Conservation (phyloP, 169 alveolate species). For the Eimeria tenella region DNA sequence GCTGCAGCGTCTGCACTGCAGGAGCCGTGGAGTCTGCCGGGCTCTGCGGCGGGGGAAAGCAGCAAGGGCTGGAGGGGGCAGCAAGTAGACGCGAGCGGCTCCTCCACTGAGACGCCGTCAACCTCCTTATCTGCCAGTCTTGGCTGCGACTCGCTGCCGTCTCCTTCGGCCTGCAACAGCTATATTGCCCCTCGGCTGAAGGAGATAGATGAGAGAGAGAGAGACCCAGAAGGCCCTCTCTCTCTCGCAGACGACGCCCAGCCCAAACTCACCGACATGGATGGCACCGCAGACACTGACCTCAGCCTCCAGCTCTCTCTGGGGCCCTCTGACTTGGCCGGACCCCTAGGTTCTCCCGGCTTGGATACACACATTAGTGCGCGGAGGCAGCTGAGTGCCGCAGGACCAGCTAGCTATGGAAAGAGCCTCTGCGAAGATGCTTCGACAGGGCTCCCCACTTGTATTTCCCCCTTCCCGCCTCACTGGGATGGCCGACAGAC, state of each 20-base stretch:
- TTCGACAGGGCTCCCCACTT: not conserved
- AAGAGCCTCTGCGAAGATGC: not conserved
- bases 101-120: not conserved
- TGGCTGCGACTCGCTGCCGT: constrained; percentile 46
- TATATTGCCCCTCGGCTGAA: not conserved
- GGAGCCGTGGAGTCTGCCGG: constrained; percentile 18
- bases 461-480: not conserved
- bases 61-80: constrained; percentile 18
- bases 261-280: not conserved
- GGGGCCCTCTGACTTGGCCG: too few species aligned
- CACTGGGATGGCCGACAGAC: not conserved
- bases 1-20: constrained; percentile 31
- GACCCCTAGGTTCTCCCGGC: too few species aligned
- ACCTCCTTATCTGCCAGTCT: constrained; percentile 43
- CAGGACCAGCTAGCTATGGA: too few species aligned
- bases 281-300: not conserved
- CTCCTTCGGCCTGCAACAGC: constrained; percentile 48
- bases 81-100: constrained; percentile 25
- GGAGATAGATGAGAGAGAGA: constrained; percentile 31
- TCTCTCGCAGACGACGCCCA: not conserved
- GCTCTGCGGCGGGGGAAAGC: not conserved
- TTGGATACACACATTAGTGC: too few species aligned
- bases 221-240: not conserved
- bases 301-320: not conserved
- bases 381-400: too few species aligned